These are phyloP conservation scores for Bertia moriformis DNA, from an alignment of 2,329 filamentous ascomycete species.

Conservation along the genomic window DNA sequence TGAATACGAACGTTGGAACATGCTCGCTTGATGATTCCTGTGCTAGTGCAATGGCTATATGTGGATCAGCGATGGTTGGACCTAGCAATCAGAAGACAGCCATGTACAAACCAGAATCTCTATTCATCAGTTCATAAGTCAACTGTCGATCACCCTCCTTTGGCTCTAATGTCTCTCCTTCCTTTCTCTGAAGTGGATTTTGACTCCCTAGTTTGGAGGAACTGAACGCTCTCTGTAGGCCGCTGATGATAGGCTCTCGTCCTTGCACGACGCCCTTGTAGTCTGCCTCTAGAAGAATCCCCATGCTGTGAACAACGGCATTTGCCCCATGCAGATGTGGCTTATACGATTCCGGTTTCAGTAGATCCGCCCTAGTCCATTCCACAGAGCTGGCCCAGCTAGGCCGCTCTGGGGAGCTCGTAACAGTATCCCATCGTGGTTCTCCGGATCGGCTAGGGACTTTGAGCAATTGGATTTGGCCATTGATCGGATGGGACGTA, in stretches of 20 bases:
- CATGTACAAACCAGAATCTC: constrained; percentile 38
- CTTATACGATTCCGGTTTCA: constrained; percentile 68
- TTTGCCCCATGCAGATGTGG: constrained; percentile 62
- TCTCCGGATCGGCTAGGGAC: constrained; percentile 66
- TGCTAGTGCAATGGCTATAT: constrained; percentile 64
- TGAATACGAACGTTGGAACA: constrained; percentile 64
- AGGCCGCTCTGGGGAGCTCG: constrained; percentile 56
- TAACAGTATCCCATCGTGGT: constrained; percentile 69
- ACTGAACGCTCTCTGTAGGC: constrained; percentile 66
- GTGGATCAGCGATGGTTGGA: not conserved
- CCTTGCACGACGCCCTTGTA: constrained; percentile 88
- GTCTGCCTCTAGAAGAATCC: constrained; percentile 89
- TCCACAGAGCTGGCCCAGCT: constrained; percentile 69
- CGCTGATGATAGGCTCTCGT: constrained; percentile 65
- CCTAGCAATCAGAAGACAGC: not conserved
- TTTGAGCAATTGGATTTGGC: constrained; percentile 1
- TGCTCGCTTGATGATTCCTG: constrained; percentile 54
- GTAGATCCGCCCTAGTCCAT: constrained; percentile 80
- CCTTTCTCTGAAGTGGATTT: constrained; percentile 54
- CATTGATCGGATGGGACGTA: constrained; percentile 25
- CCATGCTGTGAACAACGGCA: constrained; percentile 87
- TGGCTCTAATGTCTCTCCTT: constrained; percentile 45
- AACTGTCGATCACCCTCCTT: constrained; percentile 60
- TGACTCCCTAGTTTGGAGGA: constrained; percentile 44
- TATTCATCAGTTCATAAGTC: constrained; percentile 95